A percentile compares a stretch with the other conserved stretches of the same genome.
phyloP scores from a whole-genome alignment of 768 basidiomycete genomes.

The Suillus paluster region DNA sequence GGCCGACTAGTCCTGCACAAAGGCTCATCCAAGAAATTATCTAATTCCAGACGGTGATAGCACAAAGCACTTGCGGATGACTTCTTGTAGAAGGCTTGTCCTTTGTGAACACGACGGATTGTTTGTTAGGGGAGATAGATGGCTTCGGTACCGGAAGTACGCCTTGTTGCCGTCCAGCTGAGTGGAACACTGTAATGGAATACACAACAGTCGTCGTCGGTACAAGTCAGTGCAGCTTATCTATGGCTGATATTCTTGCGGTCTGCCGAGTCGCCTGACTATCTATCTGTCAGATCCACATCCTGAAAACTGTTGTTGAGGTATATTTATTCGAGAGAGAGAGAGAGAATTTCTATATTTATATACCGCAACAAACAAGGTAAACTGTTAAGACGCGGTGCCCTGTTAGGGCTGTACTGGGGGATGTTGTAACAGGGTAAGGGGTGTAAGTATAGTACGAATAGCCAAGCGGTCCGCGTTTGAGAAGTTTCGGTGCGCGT shows the following conservation, averaged over 20 bases:
- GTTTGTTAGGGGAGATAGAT: conserved; percentile 1
- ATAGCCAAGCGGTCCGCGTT: too few species aligned
- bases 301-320: conserved; percentile 96
- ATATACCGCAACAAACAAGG: too few species aligned
- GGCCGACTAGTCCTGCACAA: background rate
- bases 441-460: too few species aligned
- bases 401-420: too few species aligned
- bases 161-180: background rate
- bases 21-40: conserved; percentile 4
- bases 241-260: conserved; percentile 11
- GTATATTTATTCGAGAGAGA: conserved; percentile 41
- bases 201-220: conserved; percentile 57
- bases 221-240: conserved; percentile 22
- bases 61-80: conserved; percentile 3
- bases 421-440: too few species aligned
- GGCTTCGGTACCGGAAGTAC: background rate
- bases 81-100: conserved; percentile 8
- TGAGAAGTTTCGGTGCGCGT: too few species aligned
- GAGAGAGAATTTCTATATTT: too few species aligned
- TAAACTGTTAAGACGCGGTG: too few species aligned
- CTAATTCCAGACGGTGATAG: conserved; percentile 4
- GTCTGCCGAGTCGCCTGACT: background rate
- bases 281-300: conserved; percentile 69
- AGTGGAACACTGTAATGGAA: conserved; percentile 19
- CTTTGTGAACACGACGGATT: conserved; percentile 8